Evolutionary conservation across 495 filamentous ascomycete genomes (phyloP), one percentile per base, ranked within the genome.

Genomic region (Hamigera avellanea): DNA sequence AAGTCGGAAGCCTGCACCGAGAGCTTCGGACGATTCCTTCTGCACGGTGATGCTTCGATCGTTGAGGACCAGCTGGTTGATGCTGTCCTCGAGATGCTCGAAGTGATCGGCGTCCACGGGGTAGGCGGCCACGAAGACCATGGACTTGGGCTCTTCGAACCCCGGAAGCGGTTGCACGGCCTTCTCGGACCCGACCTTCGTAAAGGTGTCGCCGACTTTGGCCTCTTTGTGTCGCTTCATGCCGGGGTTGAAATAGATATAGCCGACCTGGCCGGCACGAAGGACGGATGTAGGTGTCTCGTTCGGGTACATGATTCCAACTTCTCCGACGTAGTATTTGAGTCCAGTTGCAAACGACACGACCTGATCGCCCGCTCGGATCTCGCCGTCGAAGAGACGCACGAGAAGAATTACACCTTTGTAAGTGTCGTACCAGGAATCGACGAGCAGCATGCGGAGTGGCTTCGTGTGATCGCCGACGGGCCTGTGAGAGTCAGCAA

Each of bases 91-190:
- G 8, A 98, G 63, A 50, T 88, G 84, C 40, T 69, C 71, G 50
- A 93, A 89, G 55, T 91, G 81, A 50, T 76, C 65, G 40, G 93
- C 86, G 55, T 98, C 88, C 0, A 84, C 79, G 1, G 91, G 91
- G 45, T 93, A 98, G 0, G 93, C 91, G 4, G 89, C 87, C 8
- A 98, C 91, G 50, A 96, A 98, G 15, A 95, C 91, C 91, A 98
- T 98, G 2, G 89, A 80, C 57, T 98, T 93, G 6, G 91, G 91
- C 52, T 98, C 93, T 58, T 94, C 91, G 43, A 98, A 98, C 1
- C 91, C 93, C 0, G 85, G 85, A 38, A 87, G 76, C 14, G 83
- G 77, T 52, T 86, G 72, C 1, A 98, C 87, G 1, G 66, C 44
- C 41, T 76, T 75, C 55, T 95, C 83, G 10, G 59, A 76, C 0